Evolutionary conservation across 2,329 filamentous ascomycete genomes (phyloP).

Genomic region (Aureobasidium sp.): DNA sequence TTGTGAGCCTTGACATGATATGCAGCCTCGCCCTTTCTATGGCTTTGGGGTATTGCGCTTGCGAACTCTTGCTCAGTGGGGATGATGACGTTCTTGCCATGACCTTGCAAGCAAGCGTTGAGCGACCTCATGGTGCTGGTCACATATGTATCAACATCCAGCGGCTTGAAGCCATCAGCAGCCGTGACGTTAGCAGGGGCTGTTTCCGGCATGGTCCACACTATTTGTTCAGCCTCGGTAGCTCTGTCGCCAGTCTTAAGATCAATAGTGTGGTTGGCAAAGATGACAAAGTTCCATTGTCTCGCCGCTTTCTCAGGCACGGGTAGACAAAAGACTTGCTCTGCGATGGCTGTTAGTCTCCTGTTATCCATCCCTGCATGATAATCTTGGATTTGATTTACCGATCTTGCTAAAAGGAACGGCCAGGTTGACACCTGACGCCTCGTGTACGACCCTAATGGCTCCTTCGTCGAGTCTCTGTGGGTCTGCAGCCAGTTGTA

Average conservation of each 20-base stretch:
- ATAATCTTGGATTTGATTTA: conserved; percentile 17
- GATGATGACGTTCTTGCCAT: conserved; percentile 40
- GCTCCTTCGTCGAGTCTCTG: conserved; percentile 22
- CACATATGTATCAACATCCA: conserved; percentile 37
- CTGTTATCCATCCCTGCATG: not conserved
- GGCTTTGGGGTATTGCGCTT: conserved; percentile 50
- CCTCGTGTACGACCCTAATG: conserved; percentile 38
- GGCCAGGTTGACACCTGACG: conserved; percentile 42
- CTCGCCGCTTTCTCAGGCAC: conserved; percentile 56
- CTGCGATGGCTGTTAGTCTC: conserved; percentile 20
- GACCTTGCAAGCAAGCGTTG: conserved; percentile 38
- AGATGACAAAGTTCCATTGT: conserved; percentile 54
- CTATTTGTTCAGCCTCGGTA: conserved; percentile 43
- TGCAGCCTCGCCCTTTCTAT: conserved; percentile 54
- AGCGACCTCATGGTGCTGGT: conserved; percentile 35
- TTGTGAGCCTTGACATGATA: conserved; percentile 56
- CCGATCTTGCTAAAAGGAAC: conserved; percentile 41
- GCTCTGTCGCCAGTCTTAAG: conserved; percentile 29
- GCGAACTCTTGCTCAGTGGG: conserved; percentile 50
- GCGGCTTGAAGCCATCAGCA: conserved; percentile 7
- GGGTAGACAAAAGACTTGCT: conserved; percentile 52
- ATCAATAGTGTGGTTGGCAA: conserved; percentile 44
- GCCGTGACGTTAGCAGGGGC: conserved; percentile 35
- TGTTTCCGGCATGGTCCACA: conserved; percentile 52
- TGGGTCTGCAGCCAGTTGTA: conserved; percentile 41